Conservation (phyloP, 78 protist species). For the Isochrysis galbana region DNA sequence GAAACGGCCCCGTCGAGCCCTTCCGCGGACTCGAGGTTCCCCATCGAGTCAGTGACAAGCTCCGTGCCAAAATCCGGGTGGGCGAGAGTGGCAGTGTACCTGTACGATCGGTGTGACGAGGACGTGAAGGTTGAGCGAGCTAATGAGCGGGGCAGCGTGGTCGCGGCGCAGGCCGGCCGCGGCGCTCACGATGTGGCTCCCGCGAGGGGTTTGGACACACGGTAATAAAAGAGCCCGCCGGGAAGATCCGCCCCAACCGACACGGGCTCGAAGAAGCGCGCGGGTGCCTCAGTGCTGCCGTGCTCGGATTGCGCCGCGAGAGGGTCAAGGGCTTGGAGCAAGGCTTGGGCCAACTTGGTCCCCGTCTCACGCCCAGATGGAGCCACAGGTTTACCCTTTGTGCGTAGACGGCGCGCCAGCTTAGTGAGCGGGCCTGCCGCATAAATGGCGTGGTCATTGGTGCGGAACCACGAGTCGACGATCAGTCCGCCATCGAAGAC, state of each 20-base stretch:
- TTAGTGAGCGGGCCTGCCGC: slow-evolving; percentile 34
- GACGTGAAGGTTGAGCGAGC: no score
- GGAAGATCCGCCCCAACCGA: not conserved
- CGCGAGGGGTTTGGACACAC: no score
- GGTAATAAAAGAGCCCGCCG: not conserved
- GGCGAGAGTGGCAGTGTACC: not conserved
- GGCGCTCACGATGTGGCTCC: no score
- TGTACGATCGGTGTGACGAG: not conserved
- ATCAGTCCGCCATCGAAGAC: slow-evolving; percentile 50
- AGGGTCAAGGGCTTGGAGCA: slow-evolving; percentile 2
- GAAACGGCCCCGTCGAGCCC: not conserved
- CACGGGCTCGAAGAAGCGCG: not conserved
- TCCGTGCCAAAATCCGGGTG: not conserved
- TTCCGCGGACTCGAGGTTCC: not conserved
- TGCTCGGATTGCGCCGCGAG: not conserved
- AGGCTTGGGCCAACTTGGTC: not conserved
- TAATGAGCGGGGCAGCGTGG: no score
- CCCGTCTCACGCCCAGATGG: not conserved
- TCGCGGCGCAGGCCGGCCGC: no score
- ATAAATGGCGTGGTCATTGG: slow-evolving; percentile 33
- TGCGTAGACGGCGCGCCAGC: slow-evolving; percentile 13
- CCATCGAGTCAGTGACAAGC: not conserved
- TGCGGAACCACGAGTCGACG: slow-evolving; percentile 26
- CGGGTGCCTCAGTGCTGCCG: not conserved
- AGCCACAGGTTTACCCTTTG: not conserved